These are phyloP conservation scores for Citrullus amarus DNA, from an alignment of 306 rosid species.

Conservation along the genomic window DNA sequence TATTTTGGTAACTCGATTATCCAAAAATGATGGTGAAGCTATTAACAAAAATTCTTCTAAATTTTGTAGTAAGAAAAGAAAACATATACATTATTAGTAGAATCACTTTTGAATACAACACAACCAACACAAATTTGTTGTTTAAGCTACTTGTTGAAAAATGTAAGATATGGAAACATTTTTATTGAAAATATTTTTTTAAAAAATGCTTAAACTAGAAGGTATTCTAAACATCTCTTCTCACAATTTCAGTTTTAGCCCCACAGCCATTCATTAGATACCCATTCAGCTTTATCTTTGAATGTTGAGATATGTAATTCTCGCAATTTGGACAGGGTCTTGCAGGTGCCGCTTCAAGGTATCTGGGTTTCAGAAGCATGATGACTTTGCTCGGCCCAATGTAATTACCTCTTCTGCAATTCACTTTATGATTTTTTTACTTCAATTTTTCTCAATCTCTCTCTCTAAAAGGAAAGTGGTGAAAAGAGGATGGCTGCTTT, in stretches of 20 bases:
- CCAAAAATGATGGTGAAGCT: too few relatives aligned
- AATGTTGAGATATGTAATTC: conserved; percentile 8
- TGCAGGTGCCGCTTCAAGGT: conserved; percentile 84
- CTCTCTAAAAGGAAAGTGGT: neutral
- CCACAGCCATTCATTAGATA: neutral
- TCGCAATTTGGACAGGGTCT: conserved; percentile 49
- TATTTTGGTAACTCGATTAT: too few relatives aligned
- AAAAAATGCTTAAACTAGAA: neutral
- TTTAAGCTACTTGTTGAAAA: too few relatives aligned
- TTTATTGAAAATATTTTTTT: too few relatives aligned
- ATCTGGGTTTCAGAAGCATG: conserved; percentile 79
- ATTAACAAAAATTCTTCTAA: too few relatives aligned
- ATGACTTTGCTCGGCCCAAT: conserved; percentile 81
- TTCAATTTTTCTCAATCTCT: neutral
- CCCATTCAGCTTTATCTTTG: conserved; percentile 1
- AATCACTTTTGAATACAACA: too few relatives aligned
- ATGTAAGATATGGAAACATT: too few relatives aligned
- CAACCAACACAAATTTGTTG: too few relatives aligned
- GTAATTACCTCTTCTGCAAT: conserved; percentile 35
- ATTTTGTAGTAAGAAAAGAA: too few relatives aligned
- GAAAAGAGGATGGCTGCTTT: neutral
- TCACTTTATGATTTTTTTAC: neutral
- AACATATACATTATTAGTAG: too few relatives aligned
- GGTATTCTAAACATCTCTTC: neutral
- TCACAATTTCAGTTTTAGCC: neutral